Conservation (phyloP, 768 basidiomycete genomes). For the Suillus placidus region DNA sequence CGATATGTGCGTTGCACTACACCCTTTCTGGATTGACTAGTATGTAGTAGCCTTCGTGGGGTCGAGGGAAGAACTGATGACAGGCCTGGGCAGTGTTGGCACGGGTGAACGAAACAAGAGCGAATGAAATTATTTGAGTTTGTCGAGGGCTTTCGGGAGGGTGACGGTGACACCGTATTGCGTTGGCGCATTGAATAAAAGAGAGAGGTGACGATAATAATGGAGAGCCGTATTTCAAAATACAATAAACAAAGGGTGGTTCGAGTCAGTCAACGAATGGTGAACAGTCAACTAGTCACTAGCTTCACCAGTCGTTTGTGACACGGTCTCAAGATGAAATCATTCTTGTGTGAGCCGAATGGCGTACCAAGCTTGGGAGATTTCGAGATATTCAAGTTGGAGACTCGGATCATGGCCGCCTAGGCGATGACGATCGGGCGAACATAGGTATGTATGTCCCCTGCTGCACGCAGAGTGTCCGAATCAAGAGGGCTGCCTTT, state of each 20-base stretch:
- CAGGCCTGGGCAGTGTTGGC: constrained; percentile 3
- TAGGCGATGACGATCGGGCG: no score
- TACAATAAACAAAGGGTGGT: no score
- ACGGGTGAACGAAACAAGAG: constrained; percentile 23
- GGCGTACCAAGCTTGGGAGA: constrained; percentile 8
- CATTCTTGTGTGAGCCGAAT: background rate
- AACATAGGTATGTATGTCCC: no score
- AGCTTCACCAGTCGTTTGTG: background rate
- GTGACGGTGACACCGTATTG: constrained; percentile 32
- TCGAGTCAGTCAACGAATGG: constrained; percentile 29
- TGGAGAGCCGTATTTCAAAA: no score
- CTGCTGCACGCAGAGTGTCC: no score
- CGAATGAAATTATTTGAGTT: constrained; percentile 33
- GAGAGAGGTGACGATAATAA: no score
- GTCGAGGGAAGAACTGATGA: constrained; percentile 31
- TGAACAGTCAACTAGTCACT: constrained; percentile 2
- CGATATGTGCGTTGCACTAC: constrained; percentile 29
- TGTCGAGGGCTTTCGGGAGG: constrained; percentile 37
- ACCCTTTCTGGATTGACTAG: constrained; percentile 8
- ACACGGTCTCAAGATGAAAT: background rate
- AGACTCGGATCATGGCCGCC: background rate
- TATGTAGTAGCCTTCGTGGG: constrained; percentile 31
- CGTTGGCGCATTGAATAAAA: constrained; percentile 26
- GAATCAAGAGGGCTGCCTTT: no score
- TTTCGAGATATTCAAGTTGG: background rate